Evolutionary conservation across 495 filamentous ascomycete genomes (phyloP), one percentile per base, ranked within the genome.

Genomic region (Poronia punctata): DNA sequence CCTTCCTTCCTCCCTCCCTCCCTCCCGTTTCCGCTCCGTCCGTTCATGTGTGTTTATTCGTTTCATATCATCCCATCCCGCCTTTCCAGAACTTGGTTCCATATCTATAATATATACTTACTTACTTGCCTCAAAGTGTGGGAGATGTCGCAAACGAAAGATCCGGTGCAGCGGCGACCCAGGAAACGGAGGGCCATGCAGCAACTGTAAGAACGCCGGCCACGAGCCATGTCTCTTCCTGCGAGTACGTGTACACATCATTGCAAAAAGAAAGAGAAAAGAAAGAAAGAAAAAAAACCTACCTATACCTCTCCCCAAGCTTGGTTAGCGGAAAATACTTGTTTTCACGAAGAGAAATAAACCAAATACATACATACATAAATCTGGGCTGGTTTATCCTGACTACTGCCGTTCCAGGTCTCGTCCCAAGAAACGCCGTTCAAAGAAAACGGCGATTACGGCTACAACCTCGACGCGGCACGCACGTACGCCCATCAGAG

Each of bases 111-210:
- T n/a, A n/a, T 18, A 28, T 48, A 43, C 52, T 53, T n/a, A 46
- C 29, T 41, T 44, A 23, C 44, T 25, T 7, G 27, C 45, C 45
- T 56, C 31, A 22, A 46, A 97, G 92, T 98, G 92, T 62, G 76
- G 75, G 20, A 79, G 92, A 45, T 98, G 92, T 57, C 80, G 92
- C 35, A 88, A 88, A 60, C 75, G 92, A 37, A 98, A 98, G 69
- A 98, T 98, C 53, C 84, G 87, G 57, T 98, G 92, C 66, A 95
- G 85, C 45, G 92, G 90, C 22, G 89, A 96, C 58, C 70, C 71
- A 4, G 82, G 80, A 18, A 74, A 85, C 55, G 84, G 81, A 7
- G 66, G 68, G 16, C 85, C 84, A 20, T 98, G 92, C 56, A 63
- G 73, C 11, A 94, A 88, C 61, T 98, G 92, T 67, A 83, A 80